Base-by-base conservation (phyloP, 176 grass and related monocot species). In the Aechmea fasciata region DNA sequence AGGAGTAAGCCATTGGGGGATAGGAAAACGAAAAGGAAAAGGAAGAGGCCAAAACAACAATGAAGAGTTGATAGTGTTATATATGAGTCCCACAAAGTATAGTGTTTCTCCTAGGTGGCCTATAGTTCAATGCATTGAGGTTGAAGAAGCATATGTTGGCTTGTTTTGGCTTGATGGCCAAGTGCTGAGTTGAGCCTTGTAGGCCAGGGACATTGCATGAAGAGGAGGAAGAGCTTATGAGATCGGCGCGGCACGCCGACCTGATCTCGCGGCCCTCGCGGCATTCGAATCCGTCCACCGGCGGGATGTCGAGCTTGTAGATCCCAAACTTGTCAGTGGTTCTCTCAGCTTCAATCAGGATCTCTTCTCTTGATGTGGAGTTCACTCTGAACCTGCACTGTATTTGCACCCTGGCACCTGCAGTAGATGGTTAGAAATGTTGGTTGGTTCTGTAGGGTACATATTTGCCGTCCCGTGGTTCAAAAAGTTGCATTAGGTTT, bases 81-180 rank as follows among this genome's bases (percentile, higher is more conserved):
- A n/a, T n/a, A n/a, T 4, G 24, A n/a, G 22, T 69, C 23, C 75
- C 81, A 68, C 93, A 97, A 75, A 87, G 79, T 4, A n/a, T 2
- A 66, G 9, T 73, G 68, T 87, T 79, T 2, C 73, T 80, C 66
- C 87, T 87, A 47, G 86, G 76, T 0, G 93, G 93, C 25, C 86
- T 75, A 76, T 83, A 99, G 82, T 83, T 94, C 84, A 99, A 79
- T 19, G 95, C 95, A 71, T 99, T 90, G 72, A 99, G 80, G 87
- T 99, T 99, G 67, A 90, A 83, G 83, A 88, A 99, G 85, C 95
- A 99, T 23, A 79, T 81, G 71, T 61, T 77, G 65, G 82, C 59
- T 52, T 67, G 77, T 52, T 73, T 79, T 24, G 82, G 79, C 68
- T 79, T 91, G 84, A 94, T 83, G 13, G 87, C 82, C 9, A 94